Evolutionary conservation across 108 stramenopile genomes (phyloP).

Genomic region (Phaeodactylum tricornutum): DNA sequence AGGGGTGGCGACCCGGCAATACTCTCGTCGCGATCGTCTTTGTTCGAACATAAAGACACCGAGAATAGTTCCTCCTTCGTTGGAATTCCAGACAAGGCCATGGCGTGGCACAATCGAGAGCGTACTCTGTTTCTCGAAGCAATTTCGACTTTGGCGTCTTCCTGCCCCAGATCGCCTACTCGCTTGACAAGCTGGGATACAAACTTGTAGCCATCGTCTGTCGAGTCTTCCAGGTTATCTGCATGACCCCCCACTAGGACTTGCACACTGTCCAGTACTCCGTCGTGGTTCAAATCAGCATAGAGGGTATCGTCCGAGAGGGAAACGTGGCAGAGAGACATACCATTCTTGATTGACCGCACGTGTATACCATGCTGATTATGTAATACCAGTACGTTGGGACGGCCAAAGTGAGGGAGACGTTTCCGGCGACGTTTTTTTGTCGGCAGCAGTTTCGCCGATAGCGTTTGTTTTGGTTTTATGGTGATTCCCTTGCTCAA

Average conservation of each 20-base stretch:
- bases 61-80: conserved; percentile 75
- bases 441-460: background rate
- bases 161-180: background rate
- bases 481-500: background rate
- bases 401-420: conserved; percentile 42
- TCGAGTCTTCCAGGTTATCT: background rate
- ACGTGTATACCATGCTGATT: conserved; percentile 58
- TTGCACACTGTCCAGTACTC: conserved; percentile 63
- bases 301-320: conserved; percentile 62
- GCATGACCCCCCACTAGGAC: conserved; percentile 26
- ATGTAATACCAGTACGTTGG: conserved; percentile 62
- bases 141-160: background rate
- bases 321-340: conserved; percentile 60
- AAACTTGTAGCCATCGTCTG: conserved; percentile 14
- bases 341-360: conserved; percentile 74
- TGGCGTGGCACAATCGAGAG: conserved; percentile 43
- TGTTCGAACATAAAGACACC: conserved; percentile 40
- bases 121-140: background rate
- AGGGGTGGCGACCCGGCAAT: conserved; percentile 50
- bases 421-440: conserved; percentile 14
- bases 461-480: background rate
- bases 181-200: conserved; percentile 10
- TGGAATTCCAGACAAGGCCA: conserved; percentile 64
- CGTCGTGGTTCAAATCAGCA: conserved; percentile 71
- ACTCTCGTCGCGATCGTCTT: conserved; percentile 2